phyloP scores from a whole-genome alignment of 2,329 filamentous ascomycete species.

The Colletotrichum spinosum region DNA sequence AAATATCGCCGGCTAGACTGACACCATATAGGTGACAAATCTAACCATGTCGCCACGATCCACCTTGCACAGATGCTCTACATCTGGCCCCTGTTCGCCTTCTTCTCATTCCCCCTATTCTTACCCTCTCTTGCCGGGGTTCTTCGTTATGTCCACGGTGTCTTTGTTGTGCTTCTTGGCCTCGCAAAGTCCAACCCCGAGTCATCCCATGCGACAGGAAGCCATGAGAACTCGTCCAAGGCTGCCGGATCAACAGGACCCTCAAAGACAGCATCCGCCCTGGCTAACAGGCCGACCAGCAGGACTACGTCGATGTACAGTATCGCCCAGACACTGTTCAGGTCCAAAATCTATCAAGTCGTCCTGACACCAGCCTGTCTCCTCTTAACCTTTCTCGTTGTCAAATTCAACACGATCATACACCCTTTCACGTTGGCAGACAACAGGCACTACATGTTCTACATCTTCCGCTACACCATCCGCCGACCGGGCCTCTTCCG shows the following conservation, averaged over 20 bases:
- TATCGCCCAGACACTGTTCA: constrained; percentile 41
- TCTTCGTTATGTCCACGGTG: constrained; percentile 20
- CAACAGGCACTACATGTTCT: constrained; percentile 97
- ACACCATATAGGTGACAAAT: constrained; percentile 79
- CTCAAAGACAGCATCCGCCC: not conserved
- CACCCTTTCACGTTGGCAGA: constrained; percentile 97
- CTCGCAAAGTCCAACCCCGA: not conserved
- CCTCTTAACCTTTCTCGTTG: constrained; percentile 54
- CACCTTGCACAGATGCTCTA: constrained; percentile 95
- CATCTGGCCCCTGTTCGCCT: constrained; percentile 88
- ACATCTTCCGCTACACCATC: constrained; percentile 89
- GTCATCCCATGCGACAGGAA: not conserved
- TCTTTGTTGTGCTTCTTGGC: not conserved
- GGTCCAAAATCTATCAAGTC: constrained; percentile 45
- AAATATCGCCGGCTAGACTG: constrained; percentile 37
- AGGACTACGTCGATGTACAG: not conserved
- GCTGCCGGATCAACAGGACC: not conserved
- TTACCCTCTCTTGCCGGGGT: constrained; percentile 61
- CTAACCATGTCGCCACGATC: constrained; percentile 90
- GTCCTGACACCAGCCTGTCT: constrained; percentile 46
- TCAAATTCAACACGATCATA: constrained; percentile 89
- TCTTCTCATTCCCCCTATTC: constrained; percentile 88
- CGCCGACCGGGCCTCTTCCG: constrained; percentile 72
- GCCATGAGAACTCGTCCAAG: not conserved
- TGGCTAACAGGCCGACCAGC: no score